Evolutionary conservation across 768 basidiomycete genomes (phyloP).

Genomic region (Agrocybe pediades): DNA sequence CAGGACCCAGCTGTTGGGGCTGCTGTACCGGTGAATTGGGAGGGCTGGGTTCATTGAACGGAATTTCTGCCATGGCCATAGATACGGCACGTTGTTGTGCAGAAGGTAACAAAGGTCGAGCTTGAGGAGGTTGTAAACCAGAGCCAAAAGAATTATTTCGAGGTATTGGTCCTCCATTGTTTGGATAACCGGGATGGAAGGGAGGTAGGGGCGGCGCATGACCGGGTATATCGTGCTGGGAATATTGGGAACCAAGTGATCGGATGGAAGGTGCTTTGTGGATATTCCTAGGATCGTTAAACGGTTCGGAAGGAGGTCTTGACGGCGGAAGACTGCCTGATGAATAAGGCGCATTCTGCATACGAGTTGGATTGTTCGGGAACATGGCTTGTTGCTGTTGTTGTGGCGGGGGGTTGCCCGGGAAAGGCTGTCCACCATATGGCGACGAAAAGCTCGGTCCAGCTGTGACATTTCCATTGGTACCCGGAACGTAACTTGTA

Average conservation of each 20-base stretch:
- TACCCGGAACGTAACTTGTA: conserved; percentile 30
- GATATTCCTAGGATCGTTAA: conserved; percentile 29
- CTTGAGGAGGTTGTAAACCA: conserved; percentile 39
- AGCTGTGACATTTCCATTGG: conserved; percentile 17
- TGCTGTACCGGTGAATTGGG: conserved; percentile 79
- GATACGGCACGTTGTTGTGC: conserved; percentile 58
- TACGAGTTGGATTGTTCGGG: conserved; percentile 20
- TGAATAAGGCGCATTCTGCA: conserved; percentile 16
- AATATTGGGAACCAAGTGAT: conserved; percentile 55
- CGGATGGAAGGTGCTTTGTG: conserved; percentile 60
- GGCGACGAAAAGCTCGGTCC: conserved; percentile 23
- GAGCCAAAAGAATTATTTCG: conserved; percentile 41
- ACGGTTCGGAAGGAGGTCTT: conserved; percentile 54
- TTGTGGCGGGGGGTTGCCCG: conserved; percentile 5
- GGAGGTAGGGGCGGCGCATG: conserved; percentile 44
- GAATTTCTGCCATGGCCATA: conserved; percentile 47
- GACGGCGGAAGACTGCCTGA: conserved; percentile 31
- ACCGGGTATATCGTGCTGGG: conserved; percentile 40
- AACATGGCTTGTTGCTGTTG: conserved; percentile 14
- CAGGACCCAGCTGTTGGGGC: conserved; percentile 59
- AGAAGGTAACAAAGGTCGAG: conserved; percentile 65
- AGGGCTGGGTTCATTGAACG: conserved; percentile 75
- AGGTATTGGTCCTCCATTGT: conserved; percentile 30
- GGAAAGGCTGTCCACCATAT: conserved; percentile 15
- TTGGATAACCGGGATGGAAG: conserved; percentile 38